phyloP scores from a whole-genome alignment of 805 yeast genomes.

The Saturnispora sekii region DNA sequence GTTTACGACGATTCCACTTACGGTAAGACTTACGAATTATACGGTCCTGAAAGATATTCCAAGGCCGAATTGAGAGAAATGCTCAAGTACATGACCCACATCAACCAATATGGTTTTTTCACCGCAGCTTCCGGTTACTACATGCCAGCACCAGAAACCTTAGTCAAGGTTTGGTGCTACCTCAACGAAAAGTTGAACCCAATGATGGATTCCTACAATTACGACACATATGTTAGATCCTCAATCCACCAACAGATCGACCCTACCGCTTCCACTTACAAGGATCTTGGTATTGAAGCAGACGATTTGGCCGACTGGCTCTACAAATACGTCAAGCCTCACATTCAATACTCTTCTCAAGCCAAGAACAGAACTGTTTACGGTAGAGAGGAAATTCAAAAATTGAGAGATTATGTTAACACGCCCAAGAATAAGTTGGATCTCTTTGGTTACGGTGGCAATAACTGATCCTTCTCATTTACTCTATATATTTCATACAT shows the following conservation, averaged over 20 bases:
- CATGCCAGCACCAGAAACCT: slow-evolving; percentile 32
- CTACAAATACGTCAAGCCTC: slow-evolving; percentile 33
- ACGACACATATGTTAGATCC: slow-evolving; percentile 70
- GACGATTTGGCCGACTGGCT: slow-evolving; percentile 42
- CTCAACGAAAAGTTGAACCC: slow-evolving; percentile 40
- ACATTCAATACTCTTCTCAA: slow-evolving; percentile 28
- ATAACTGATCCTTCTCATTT: slow-evolving; percentile 3
- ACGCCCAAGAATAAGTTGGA: slow-evolving; percentile 27
- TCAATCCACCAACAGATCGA: slow-evolving; percentile 57
- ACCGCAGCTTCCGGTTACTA: slow-evolving; percentile 30
- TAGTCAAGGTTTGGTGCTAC: slow-evolving; percentile 21
- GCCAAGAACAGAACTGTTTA: slow-evolving; percentile 29
- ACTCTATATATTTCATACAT: slow-evolving; percentile 1
- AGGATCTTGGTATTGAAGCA: slow-evolving; percentile 61
- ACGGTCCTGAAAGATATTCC: slow-evolving; percentile 59
- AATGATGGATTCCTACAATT: slow-evolving; percentile 32
- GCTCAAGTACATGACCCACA: slow-evolving; percentile 41
- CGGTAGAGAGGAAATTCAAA: slow-evolving; percentile 27
- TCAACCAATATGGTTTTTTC: slow-evolving; percentile 28
- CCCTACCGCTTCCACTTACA: slow-evolving; percentile 50
- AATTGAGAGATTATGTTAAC: slow-evolving; percentile 29
- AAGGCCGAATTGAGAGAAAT: slow-evolving; percentile 57
- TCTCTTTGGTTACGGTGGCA: slow-evolving; percentile 21
- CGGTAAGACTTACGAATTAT: slow-evolving; percentile 67
- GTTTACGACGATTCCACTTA: slow-evolving; percentile 74